Percentiles rank a stretch among this genome's conserved stretches.
phyloP scores from a whole-genome alignment of 495 filamentous ascomycete species.

The Cercophora scortea region DNA sequence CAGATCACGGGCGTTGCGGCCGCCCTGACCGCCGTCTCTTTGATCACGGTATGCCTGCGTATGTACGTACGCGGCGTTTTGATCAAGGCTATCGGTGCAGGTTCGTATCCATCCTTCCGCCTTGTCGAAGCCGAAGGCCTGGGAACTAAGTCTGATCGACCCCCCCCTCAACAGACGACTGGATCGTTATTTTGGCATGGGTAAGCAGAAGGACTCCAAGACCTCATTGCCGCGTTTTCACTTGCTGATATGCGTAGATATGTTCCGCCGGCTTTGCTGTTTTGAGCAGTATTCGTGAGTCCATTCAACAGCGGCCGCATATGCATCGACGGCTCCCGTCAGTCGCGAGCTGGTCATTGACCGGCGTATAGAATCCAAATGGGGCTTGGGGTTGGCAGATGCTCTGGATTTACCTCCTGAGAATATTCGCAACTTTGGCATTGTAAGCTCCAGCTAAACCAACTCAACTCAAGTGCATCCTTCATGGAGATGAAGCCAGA shows the following conservation, averaged over 20 bases:
- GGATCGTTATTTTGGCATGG: conserved; percentile 30
- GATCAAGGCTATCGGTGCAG: conserved; percentile 26
- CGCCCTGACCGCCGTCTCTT: conserved; percentile 24
- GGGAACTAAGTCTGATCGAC: too few relatives aligned
- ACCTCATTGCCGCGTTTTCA: too few relatives aligned
- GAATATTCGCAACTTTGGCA: conserved; percentile 30
- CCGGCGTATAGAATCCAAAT: conserved; percentile 28
- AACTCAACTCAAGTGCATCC: neutral
- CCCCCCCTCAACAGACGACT: conserved; percentile 23
- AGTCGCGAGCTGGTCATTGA: neutral
- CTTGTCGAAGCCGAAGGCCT: too few relatives aligned
- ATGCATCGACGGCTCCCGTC: neutral
- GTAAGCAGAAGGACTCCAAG: conserved; percentile 8
- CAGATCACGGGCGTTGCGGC: conserved; percentile 24
- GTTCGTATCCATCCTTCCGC: conserved; percentile 2
- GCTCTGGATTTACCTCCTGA: conserved; percentile 23
- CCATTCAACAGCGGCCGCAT: neutral
- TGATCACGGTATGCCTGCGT: conserved; percentile 26
- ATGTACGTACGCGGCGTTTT: conserved; percentile 26
- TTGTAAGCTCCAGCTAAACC: conserved; percentile 15
- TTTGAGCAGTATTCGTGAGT: conserved; percentile 22
- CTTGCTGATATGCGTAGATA: conserved; percentile 4
- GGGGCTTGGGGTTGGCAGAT: conserved; percentile 28
- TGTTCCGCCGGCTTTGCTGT: conserved; percentile 19
- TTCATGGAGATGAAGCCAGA: neutral